phyloP scores from a whole-genome alignment of 148 eudicot genomes.

The Camellia granthamiana region DNA sequence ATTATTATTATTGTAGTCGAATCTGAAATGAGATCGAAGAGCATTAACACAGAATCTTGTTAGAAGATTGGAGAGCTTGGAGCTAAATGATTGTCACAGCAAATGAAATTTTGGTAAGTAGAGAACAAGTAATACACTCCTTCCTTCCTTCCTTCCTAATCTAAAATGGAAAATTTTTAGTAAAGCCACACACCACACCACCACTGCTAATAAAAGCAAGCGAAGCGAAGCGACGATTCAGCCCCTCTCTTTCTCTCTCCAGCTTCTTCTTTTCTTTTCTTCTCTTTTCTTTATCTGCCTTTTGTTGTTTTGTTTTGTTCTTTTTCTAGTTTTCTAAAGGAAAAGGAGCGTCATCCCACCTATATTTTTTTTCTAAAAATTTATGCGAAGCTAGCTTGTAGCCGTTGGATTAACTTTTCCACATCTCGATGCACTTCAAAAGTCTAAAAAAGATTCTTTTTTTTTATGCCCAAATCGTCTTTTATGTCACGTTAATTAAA shows the following conservation, averaged over 20 bases:
- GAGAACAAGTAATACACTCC: neutral
- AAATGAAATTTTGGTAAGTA: neutral
- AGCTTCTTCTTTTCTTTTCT: neutral
- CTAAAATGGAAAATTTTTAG: neutral
- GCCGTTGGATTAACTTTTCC: slow-evolving; percentile 1
- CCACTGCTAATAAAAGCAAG: neutral
- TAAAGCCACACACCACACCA: neutral
- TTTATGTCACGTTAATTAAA: too few relatives aligned
- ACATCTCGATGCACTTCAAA: neutral
- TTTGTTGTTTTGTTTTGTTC: neutral
- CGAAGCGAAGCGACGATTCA: slow-evolving; percentile 5
- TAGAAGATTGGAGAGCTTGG: neutral
- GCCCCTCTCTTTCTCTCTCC: neutral
- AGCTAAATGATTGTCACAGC: neutral
- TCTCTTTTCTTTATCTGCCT: neutral
- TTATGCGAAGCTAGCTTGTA: neutral
- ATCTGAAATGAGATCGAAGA: slow-evolving; percentile 7
- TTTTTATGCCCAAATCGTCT: neutral
- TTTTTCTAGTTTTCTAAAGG: too few relatives aligned
- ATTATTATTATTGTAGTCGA: neutral
- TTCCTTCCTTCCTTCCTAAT: too few relatives aligned
- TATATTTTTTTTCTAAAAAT: neutral
- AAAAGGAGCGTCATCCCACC: neutral
- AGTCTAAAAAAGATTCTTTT: too few relatives aligned
- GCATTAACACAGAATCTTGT: slow-evolving; percentile 3